These are phyloP conservation scores for Cryptococcus sp. DNA, from an alignment of 1,284 basidiomycete species.

Conservation along the genomic window DNA sequence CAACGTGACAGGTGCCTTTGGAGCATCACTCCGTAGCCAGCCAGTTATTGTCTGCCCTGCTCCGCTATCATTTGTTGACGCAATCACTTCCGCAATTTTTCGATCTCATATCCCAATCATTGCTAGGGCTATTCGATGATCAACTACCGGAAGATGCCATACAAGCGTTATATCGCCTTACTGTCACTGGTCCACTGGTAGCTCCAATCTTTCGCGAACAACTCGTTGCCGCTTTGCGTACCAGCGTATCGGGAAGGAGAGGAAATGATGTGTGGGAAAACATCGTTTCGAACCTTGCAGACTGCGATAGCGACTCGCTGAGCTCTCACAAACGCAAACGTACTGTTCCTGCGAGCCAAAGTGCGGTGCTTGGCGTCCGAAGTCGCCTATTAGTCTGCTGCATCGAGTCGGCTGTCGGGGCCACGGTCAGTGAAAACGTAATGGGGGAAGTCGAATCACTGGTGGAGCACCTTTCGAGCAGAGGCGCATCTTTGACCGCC, in stretches of 20 bases:
- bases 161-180: constrained; percentile 29
- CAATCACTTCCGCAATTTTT: constrained; percentile 32
- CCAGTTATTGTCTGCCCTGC: constrained; percentile 26
- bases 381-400: constrained; percentile 11
- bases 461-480: too few species aligned
- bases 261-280: constrained; percentile 9
- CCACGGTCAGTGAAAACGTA: background rate
- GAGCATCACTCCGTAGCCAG: constrained; percentile 12
- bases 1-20: constrained; percentile 5
- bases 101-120: constrained; percentile 22
- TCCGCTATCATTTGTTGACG: constrained; percentile 39
- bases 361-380: constrained; percentile 10
- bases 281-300: background rate
- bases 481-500: background rate
- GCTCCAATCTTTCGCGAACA: constrained; percentile 5
- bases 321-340: background rate
- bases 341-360: background rate
- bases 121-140: constrained; percentile 23
- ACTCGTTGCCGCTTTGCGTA: constrained; percentile 5
- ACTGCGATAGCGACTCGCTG: background rate
- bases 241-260: constrained; percentile 4
- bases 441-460: too few species aligned
- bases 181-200: constrained; percentile 26
- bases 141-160: constrained; percentile 22
- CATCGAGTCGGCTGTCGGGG: constrained; percentile 4